Base-by-base conservation (phyloP, 129 eudicot species). In the Artemisia argyi region DNA sequence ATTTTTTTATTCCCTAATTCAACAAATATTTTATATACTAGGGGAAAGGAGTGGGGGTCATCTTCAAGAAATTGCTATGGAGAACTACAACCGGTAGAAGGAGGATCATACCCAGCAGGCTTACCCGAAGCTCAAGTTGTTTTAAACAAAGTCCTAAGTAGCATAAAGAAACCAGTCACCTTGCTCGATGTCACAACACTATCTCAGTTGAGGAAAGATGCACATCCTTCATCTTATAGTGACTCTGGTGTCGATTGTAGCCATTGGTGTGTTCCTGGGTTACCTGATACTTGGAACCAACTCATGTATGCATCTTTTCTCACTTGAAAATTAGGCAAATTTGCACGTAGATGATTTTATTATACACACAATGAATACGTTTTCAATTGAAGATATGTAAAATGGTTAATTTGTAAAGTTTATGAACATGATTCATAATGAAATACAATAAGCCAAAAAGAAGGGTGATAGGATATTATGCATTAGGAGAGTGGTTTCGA, bases 41-140 rank as follows among this genome's bases (percentile, higher is more conserved):
- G 96, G 75, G 96, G 92, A 35, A 68, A 54, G 61, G 89, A 86
- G 50, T 86, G 92, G 96, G 80, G 83, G 26, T 72, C 91, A 35
- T 72, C 79, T 7, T 72, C 85, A 63, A 83, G 72, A 66, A 83
- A 74, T 11, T 90, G 94, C 65, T 65, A 76, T 12, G 85, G 90
- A 7, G 85, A 87, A 59, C 60, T 75, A 30, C 58, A 73, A 71
- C 97, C 91, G 42, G 55, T 85, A 50, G 75, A 61, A 50, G 90
- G 96, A 28, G 75, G 85, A 44, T 53, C 80, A 2, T 87, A 87
- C 62, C 88, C 91, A 15, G 75, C 74, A 1, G 91, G 83, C 2
- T 44, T 48, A 20, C 87, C 87, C 3, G 73, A 73, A n/a, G 88
- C 79, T 61, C 71, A 63, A 22, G 42, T 52, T 2, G 82, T 87